Evolutionary conservation across 345 rosid species (phyloP).

Genomic region (Microthlaspi erraticum): DNA sequence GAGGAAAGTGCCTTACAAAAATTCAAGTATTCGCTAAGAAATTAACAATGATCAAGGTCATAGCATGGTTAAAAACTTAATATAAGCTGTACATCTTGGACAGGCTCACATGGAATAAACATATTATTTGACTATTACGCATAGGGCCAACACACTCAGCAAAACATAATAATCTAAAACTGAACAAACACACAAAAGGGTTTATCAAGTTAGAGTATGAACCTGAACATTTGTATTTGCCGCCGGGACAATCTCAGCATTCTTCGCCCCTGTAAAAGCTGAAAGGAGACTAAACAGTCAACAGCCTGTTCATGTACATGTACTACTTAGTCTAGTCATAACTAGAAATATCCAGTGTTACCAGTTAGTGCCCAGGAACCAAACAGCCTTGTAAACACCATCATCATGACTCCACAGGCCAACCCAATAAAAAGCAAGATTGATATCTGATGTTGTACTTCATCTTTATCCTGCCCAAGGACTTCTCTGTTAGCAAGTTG

Average conservation of each 20-base stretch:
- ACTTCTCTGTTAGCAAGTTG: conserved; percentile 26
- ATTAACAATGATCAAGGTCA: conserved; percentile 10
- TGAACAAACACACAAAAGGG: neutral
- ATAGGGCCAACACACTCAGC: conserved; percentile 1
- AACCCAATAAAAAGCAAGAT: conserved; percentile 74
- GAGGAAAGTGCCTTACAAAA: neutral
- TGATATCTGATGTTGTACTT: conserved; percentile 91
- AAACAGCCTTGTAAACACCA: conserved; percentile 66
- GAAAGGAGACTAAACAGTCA: conserved; percentile 40
- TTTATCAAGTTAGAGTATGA: conserved; percentile 30
- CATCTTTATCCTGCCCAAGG: conserved; percentile 69
- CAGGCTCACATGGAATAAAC: conserved; percentile 8
- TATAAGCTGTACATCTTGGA: conserved; percentile 1
- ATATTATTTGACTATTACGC: neutral
- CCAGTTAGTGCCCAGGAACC: conserved; percentile 84
- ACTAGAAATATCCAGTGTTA: conserved; percentile 40
- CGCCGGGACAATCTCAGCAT: conserved; percentile 74
- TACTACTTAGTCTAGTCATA: conserved; percentile 5
- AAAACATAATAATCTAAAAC: conserved; percentile 1
- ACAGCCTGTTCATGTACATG: conserved; percentile 6
- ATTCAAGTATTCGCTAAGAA: neutral
- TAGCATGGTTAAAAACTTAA: neutral
- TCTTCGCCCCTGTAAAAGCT: conserved; percentile 83
- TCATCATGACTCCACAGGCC: conserved; percentile 69
- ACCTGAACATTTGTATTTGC: conserved; percentile 93